These are phyloP conservation scores for Fusarium keratoplasticum DNA, from an alignment of 2,329 filamentous ascomycete genomes.

Conservation along the genomic window DNA sequence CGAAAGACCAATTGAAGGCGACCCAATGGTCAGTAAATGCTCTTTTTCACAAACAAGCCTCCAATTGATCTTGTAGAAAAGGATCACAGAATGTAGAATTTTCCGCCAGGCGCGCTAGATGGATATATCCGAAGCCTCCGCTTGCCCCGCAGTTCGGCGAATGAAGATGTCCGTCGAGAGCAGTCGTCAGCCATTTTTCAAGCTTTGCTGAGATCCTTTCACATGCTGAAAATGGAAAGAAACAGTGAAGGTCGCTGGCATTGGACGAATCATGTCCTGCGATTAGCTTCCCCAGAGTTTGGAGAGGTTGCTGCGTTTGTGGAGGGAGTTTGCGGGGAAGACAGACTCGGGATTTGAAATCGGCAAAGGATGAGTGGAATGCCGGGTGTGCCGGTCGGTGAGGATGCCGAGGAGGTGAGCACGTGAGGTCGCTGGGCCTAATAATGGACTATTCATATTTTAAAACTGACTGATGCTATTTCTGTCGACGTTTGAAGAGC, in stretches of 20 bases:
- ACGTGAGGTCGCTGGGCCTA: not conserved
- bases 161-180: slow-evolving; percentile 10
- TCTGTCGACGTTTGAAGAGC: not conserved
- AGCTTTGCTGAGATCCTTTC: not conserved
- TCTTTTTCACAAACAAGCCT: not conserved
- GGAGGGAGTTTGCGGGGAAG: slow-evolving; percentile 15
- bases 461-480: not conserved
- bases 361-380: slow-evolving; percentile 25
- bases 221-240: not conserved
- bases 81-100: not conserved
- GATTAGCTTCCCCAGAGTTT: slow-evolving; percentile 4
- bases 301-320: not conserved
- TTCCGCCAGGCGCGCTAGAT: slow-evolving; percentile 2
- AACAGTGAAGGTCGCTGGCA: not conserved
- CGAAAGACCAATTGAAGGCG: not conserved
- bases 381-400: not conserved
- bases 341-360: slow-evolving; percentile 26
- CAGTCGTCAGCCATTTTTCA: not conserved
- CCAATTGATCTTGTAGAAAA: not conserved
- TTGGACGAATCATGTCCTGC: slow-evolving; percentile 11
- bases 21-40: not conserved
- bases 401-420: not conserved
- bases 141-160: slow-evolving; percentile 25
- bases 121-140: not conserved
- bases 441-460: not conserved